phyloP scores from a whole-genome alignment of 106 monocot species.

The Posidonia australis region DNA sequence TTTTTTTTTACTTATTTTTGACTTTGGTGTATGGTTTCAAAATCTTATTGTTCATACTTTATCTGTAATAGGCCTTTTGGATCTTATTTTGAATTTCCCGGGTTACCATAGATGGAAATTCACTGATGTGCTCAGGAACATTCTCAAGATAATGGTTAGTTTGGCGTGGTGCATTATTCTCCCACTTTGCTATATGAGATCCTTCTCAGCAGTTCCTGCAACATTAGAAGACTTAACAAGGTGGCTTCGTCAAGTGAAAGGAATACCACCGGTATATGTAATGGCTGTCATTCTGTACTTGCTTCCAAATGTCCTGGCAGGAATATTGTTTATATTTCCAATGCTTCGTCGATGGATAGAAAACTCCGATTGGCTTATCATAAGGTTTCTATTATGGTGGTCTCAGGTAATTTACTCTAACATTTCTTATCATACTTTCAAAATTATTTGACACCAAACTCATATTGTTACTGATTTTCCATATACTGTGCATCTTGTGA shows the following conservation, averaged over 20 bases:
- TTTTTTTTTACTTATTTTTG: background rate
- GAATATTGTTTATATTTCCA: conserved; percentile 69
- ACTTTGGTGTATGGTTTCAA: background rate
- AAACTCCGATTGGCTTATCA: conserved; percentile 88
- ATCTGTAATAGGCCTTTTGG: conserved; percentile 59
- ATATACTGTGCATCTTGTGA: too few species aligned
- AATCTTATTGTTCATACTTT: background rate
- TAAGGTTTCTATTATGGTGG: conserved; percentile 93
- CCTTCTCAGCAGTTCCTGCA: conserved; percentile 27
- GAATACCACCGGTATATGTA: conserved; percentile 77
- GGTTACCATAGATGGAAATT: conserved; percentile 87
- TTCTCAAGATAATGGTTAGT: conserved; percentile 76
- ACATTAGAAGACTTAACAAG: conserved; percentile 39
- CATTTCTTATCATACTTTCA: background rate
- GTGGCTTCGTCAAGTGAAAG: conserved; percentile 59
- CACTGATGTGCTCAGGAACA: conserved; percentile 61
- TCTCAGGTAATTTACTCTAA: conserved; percentile 59
- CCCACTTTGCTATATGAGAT: conserved; percentile 56
- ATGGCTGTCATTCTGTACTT: conserved; percentile 72
- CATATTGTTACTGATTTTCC: background rate
- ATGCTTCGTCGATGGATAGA: conserved; percentile 87
- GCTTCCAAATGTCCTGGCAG: conserved; percentile 71
- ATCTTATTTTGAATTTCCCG: conserved; percentile 86
- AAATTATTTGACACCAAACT: background rate
- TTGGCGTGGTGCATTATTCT: conserved; percentile 66